Base-by-base conservation (phyloP, 1,284 basidiomycete species). In the Cronartium quercuum region DNA sequence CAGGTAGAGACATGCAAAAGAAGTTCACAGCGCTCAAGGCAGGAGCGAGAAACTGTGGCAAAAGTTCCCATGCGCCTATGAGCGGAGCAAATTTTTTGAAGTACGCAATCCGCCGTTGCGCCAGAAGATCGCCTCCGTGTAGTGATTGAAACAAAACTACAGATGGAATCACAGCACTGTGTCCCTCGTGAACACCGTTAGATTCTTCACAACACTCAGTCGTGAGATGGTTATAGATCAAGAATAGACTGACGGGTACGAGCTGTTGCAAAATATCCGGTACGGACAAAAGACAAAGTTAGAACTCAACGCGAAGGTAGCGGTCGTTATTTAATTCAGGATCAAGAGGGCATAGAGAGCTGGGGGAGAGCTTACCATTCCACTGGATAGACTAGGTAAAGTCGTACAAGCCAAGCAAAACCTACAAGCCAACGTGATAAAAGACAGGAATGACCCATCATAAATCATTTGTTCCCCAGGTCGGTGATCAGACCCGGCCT, bases 71-170 rank as follows among this genome's bases (percentile, higher is more conserved):
- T n/a, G 66, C 34, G 2, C 73, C 73, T 29, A 75, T 75, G 7
- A 75, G 12, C 6, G 73, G 73, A 24, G 73, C 73, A 12, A 68
- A 55, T 18, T 61, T 35, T 21, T 75, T 75, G 35, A 75, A 75
- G 29, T 66, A 61, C 15, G 66, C 60, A 24, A 75, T 67, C 29
- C 73, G 65, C 9, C 73, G 65, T 10, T 24, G 51, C n/a, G 73
- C 73, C 6, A 75, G 65, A 29, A 18, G 41, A 61, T 68, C 66
- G 3, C 73, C 73, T 18, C 73, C 73, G 24, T 75, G 73, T 18
- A 75, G 38, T 13, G 73, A 75, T 42, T 75, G 73, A 40, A 75
- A 75, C 5, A 75, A 40, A 15, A 75, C 66, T n/a, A 75, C 73
- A n/a, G 73, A 61, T 62, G 73, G 73, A 1, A 75, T 68, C 15